Conservation (phyloP, 2,329 filamentous ascomycete genomes). For the Aspergillus piperis region DNA sequence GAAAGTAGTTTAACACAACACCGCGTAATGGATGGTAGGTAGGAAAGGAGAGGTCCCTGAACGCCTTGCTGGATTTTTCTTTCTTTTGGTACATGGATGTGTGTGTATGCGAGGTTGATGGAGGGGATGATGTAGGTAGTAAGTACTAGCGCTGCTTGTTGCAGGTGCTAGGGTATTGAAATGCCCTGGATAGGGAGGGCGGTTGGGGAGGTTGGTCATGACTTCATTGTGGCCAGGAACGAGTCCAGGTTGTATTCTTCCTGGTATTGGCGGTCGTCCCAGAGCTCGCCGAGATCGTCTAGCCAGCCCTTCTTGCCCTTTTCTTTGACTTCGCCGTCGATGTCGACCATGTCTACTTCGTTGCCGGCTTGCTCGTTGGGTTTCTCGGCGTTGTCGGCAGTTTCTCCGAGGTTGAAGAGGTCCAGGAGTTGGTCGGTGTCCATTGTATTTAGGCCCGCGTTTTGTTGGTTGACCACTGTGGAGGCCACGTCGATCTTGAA, state of each 20-base stretch:
- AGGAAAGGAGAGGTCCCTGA: not conserved
- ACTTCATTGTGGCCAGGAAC: constrained; percentile 91
- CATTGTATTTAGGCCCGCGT: constrained; percentile 91
- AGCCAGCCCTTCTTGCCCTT: constrained; percentile 97
- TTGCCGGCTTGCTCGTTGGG: constrained; percentile 60
- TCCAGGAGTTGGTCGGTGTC: constrained; percentile 98
- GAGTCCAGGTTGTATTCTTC: constrained; percentile 96
- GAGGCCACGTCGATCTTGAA: constrained; percentile 99
- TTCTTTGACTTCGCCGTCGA: constrained; percentile 87
- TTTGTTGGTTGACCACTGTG: constrained; percentile 98
- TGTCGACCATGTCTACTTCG: constrained; percentile 78
- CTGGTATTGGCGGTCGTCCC: constrained; percentile 97
- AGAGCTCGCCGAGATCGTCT: constrained; percentile 91
- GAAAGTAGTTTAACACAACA: not conserved
- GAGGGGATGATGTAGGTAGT: not conserved
- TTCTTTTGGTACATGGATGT: not conserved
- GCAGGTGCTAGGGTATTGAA: not conserved
- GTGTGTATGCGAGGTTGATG: not conserved
- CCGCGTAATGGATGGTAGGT: not conserved
- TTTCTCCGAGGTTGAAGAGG: constrained; percentile 86
- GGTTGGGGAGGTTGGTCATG: constrained; percentile 28
- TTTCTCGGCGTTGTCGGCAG: constrained; percentile 57
- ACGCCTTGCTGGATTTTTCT: not conserved
- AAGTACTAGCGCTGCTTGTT: too few relatives aligned
- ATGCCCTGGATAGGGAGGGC: not conserved